Conservation (phyloP, 129 eudicot species). For the Apium graveolens region DNA sequence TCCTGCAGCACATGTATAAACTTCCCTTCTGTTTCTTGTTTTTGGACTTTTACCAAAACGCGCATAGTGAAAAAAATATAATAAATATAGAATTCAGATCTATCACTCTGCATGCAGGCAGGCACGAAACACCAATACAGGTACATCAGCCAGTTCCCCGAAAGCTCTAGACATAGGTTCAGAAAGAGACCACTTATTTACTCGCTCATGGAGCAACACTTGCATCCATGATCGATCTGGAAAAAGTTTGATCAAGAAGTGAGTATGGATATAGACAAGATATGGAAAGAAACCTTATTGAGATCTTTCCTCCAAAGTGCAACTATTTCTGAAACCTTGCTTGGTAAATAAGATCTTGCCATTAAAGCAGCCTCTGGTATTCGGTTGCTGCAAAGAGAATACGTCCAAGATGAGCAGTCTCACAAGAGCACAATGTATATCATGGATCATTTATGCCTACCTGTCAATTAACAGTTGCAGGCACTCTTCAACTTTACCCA, state of each 20-base stretch:
- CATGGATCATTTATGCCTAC: constrained; percentile 22
- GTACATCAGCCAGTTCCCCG: not conserved
- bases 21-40: not conserved
- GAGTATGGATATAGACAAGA: not conserved
- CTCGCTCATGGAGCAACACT: not conserved
- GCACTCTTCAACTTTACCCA: constrained; percentile 88
- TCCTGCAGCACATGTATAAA: not conserved
- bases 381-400: constrained; percentile 52
- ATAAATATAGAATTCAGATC: not conserved
- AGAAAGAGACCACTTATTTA: not conserved
- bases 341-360: constrained; percentile 92
- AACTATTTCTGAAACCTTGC: constrained; percentile 86
- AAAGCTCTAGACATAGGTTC: not conserved
- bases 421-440: not conserved
- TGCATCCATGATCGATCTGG: not conserved
- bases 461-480: constrained; percentile 78
- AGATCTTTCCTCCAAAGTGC: constrained; percentile 48
- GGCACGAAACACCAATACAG: not conserved
- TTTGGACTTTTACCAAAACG: not conserved
- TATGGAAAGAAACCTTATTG: not conserved
- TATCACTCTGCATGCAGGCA: not conserved
- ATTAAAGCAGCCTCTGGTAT: constrained; percentile 90
- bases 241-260: not conserved
- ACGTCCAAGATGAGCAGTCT: not conserved
- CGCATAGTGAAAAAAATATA: not conserved